These are phyloP conservation scores for Teratosphaeria zuluensis DNA, from an alignment of 2,329 filamentous ascomycete species.

Conservation along the genomic window DNA sequence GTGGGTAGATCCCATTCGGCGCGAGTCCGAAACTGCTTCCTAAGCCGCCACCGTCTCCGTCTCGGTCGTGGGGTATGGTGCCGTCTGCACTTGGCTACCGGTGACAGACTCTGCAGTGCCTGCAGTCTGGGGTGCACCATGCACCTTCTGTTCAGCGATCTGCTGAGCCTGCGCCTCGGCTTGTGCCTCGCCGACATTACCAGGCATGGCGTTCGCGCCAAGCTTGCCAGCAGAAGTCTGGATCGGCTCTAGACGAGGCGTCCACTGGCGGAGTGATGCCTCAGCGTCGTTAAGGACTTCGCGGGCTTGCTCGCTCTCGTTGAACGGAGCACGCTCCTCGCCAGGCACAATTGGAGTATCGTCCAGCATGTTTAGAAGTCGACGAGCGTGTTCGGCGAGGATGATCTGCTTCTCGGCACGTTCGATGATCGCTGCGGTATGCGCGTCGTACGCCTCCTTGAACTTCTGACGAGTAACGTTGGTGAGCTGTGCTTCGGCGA, in stretches of 20 bases:
- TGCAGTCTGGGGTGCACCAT: neutral
- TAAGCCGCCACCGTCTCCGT: neutral
- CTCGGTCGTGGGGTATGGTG: constrained; percentile 2
- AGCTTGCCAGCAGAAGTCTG: constrained; percentile 38
- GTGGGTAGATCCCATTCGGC: neutral
- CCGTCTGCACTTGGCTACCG: neutral
- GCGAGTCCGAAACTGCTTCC: neutral
- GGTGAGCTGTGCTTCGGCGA: constrained; percentile 91
- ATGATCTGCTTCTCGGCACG: constrained; percentile 95
- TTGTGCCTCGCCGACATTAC: neutral
- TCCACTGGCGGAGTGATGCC: constrained; percentile 73
- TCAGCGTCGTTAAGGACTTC: constrained; percentile 90
- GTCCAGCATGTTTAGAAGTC: constrained; percentile 75
- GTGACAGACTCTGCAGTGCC: neutral
- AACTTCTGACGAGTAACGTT: constrained; percentile 94
- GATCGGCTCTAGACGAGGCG: constrained; percentile 46
- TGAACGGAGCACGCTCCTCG: constrained; percentile 62
- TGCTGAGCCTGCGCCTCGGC: constrained; percentile 1
- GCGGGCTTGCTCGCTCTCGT: constrained; percentile 56
- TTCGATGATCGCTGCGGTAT: constrained; percentile 87
- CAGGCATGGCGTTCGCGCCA: constrained; percentile 36
- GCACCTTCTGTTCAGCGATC: constrained; percentile 1
- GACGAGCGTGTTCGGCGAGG: constrained; percentile 79
- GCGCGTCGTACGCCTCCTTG: constrained; percentile 84
- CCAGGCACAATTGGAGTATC: constrained; percentile 85